Evolutionary conservation across 164 flowering plant species (phyloP), one percentile per base, ranked within the genome.

Genomic region (Kingdonia uniflora): DNA sequence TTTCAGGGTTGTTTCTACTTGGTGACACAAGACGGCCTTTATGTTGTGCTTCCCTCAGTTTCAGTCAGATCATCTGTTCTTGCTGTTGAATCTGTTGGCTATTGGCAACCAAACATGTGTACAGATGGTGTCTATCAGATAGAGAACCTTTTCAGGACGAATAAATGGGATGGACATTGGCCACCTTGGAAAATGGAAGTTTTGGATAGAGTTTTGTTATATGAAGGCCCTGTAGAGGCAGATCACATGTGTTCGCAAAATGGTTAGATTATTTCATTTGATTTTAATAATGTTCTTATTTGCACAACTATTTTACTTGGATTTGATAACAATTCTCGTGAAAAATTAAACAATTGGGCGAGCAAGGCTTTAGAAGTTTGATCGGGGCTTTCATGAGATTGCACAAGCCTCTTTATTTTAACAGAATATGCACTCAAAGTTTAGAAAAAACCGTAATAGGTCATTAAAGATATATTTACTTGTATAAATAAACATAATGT

Each of bases 221-320:
- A 74, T 71, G 99, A 89, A 76, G 77, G 87, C 54, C 80, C 84
- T 50, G 83, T 68, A 62, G 96, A 65, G 68, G 97, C 92, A 53
- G 99, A 87, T 67, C 72, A 54, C 56, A 22, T 94, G 43, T 94
- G 96, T 67, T 57, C 75, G 62, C 76, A 74, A 71, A 94, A 94
- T 74, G 99, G 99, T 89, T 61, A 81, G 84, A 20, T 37, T 66
- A 42, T 7, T 41, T 55, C 2, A 23, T 25, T 52, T 39, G 20
- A 56, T 52, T 5, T 44, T 8, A 29, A 4, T 29, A 4, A 29
- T 29, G 35, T 29, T 29, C 8, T 29, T 29, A 29, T 29, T 29
- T 29, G 35, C 35, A 43, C 11, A 26, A 23, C 43, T 52, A 52
- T 37, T 33, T 60, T 14, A 22, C 45, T 39, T 50, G 35, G 35